Conservation (phyloP, 2,329 filamentous ascomycete species). For the Neodidymelliopsis sp. region DNA sequence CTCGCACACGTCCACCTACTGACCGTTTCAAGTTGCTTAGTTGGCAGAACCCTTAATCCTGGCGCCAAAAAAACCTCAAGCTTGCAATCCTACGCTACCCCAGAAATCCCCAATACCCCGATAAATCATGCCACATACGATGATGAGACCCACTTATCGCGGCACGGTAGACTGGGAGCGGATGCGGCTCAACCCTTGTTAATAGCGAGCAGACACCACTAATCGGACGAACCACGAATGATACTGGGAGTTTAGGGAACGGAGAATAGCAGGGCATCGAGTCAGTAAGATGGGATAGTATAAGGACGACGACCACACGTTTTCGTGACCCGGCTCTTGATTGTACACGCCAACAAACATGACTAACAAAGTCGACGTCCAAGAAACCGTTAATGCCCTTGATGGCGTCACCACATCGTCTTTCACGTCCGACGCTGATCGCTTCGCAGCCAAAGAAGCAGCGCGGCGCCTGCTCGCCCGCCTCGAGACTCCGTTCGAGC, state of each 20-base stretch:
- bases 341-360: background rate
- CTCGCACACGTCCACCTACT: too few relatives aligned
- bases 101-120: background rate
- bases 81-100: slow-evolving; percentile 1
- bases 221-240: background rate
- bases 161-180: background rate
- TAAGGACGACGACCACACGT: background rate
- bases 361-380: background rate
- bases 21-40: too few relatives aligned
- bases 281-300: background rate
- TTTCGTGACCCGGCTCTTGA: too few relatives aligned
- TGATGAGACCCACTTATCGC: background rate
- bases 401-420: slow-evolving; percentile 1
- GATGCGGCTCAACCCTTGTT: background rate
- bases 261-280: background rate
- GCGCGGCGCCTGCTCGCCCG: slow-evolving; percentile 12
- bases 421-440: slow-evolving; percentile 9
- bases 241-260: background rate
- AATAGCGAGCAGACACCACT: background rate
- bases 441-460: slow-evolving; percentile 17
- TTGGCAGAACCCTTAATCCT: too few relatives aligned
- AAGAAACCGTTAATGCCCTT: background rate
- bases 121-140: background rate
- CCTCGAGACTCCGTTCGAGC: slow-evolving; percentile 15
- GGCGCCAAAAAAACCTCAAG: too few relatives aligned